Conservation (phyloP, 495 filamentous ascomycete genomes). For the Aspergillus bridgeri region DNA sequence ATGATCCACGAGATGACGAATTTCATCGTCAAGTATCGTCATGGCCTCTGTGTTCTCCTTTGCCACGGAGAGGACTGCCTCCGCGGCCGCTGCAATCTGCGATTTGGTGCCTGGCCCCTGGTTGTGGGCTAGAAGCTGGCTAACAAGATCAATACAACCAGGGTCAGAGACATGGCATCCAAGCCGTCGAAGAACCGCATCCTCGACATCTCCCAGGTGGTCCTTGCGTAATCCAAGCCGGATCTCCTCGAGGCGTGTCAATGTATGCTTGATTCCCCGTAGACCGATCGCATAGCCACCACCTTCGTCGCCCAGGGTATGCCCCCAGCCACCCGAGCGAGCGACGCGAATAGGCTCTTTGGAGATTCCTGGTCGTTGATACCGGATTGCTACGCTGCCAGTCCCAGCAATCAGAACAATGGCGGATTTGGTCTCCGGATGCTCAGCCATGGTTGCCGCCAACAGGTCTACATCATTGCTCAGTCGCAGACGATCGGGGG, state of each 20-base stretch:
- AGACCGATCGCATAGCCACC: slow-evolving; percentile 35
- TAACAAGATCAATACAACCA: slow-evolving; percentile 20
- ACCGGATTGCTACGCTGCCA: slow-evolving; percentile 31
- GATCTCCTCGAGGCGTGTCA: slow-evolving; percentile 21
- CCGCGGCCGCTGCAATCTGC: slow-evolving; percentile 23
- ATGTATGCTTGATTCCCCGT: slow-evolving; percentile 25
- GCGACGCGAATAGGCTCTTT: slow-evolving; percentile 19
- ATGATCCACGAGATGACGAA: slow-evolving; percentile 16
- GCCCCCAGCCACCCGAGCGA: slow-evolving; percentile 37
- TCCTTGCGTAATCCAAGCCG: slow-evolving; percentile 12
- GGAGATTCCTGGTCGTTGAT: slow-evolving; percentile 10
- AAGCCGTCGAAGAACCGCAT: slow-evolving; percentile 14
- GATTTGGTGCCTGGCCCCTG: slow-evolving; percentile 15
- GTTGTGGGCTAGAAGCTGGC: slow-evolving; percentile 15
- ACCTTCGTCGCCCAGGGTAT: slow-evolving; percentile 37
- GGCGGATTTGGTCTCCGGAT: slow-evolving; percentile 13
- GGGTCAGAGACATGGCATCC: slow-evolving; percentile 2
- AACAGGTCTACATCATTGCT: slow-evolving; percentile 32
- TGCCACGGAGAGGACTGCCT: slow-evolving; percentile 17
- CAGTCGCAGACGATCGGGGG: slow-evolving; percentile 16
- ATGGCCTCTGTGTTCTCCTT: slow-evolving; percentile 11
- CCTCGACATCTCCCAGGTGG: slow-evolving; percentile 14
- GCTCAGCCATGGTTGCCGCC: slow-evolving; percentile 16
- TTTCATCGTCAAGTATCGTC: slow-evolving; percentile 17
- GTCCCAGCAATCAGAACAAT: slow-evolving; percentile 37